These are phyloP conservation scores for Eimeria falciformis DNA, from an alignment of 169 alveolate species.

Conservation along the genomic window DNA sequence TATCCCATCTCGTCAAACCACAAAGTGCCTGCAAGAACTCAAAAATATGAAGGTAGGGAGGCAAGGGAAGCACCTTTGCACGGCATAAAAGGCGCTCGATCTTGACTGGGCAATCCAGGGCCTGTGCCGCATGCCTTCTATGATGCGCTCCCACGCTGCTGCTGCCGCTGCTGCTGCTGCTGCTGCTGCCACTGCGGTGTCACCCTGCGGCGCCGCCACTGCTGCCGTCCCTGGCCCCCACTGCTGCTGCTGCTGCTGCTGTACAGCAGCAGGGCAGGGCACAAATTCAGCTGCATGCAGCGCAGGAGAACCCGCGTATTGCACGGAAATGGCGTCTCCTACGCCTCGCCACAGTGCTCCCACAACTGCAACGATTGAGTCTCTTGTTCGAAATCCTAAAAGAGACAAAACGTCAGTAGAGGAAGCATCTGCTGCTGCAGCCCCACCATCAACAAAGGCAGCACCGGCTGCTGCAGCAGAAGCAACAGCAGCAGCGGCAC, in stretches of 20 bases:
- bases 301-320: slow-evolving; percentile 74
- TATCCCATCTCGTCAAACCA: too few relatives aligned
- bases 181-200: neutral
- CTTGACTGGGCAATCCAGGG: slow-evolving; percentile 62
- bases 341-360: slow-evolving; percentile 71
- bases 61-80: slow-evolving; percentile 25
- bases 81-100: slow-evolving; percentile 48
- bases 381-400: neutral
- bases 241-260: slow-evolving; percentile 31
- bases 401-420: neutral
- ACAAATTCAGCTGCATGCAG: slow-evolving; percentile 73
- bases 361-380: slow-evolving; percentile 26
- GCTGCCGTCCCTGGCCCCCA: neutral
- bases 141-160: slow-evolving; percentile 25
- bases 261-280: too few relatives aligned
- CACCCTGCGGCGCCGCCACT: neutral
- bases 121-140: slow-evolving; percentile 7
- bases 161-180: slow-evolving; percentile 11
- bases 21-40: too few relatives aligned
- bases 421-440: neutral
- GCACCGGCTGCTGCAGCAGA: slow-evolving; percentile 33
- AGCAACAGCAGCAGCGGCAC: too few relatives aligned
- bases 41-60: too few relatives aligned
- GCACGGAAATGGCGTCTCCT: slow-evolving; percentile 63
- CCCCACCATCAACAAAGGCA: too few relatives aligned